Evolutionary conservation across 1,284 basidiomycete genomes (phyloP).

Genomic region (Heterobasidion irregulare): DNA sequence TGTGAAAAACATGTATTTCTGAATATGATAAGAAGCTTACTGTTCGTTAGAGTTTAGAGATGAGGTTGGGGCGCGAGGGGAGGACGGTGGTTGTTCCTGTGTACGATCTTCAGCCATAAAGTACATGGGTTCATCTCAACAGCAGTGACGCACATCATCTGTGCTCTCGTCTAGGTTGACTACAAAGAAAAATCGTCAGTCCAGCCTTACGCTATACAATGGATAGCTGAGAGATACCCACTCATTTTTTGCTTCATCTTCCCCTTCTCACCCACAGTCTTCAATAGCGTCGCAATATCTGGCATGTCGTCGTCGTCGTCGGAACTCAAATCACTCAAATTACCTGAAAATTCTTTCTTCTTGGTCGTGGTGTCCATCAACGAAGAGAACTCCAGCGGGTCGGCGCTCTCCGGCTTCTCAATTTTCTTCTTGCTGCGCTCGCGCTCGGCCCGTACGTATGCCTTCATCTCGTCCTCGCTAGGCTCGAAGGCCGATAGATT

Average conservation of each 20-base stretch:
- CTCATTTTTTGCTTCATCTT: constrained; percentile 4
- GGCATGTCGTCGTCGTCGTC: constrained; percentile 44
- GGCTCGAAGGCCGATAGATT: constrained; percentile 50
- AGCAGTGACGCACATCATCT: not conserved
- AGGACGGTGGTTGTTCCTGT: too few relatives aligned
- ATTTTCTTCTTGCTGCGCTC: constrained; percentile 4
- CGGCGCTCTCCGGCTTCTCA: not conserved
- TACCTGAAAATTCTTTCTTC: constrained; percentile 2
- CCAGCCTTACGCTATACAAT: too few relatives aligned
- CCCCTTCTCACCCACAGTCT: constrained; percentile 18
- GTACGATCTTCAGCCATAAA: too few relatives aligned
- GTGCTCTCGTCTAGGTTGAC: not conserved
- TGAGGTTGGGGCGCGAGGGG: too few relatives aligned
- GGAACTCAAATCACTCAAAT: constrained; percentile 19
- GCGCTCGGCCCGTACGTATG: constrained; percentile 15
- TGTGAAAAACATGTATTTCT: not conserved
- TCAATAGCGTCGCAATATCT: constrained; percentile 20
- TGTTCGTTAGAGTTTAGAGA: too few relatives aligned
- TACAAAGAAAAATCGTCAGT: not conserved
- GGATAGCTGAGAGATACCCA: not conserved
- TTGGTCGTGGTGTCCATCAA: not conserved
- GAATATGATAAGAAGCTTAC: not conserved
- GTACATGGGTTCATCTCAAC: too few relatives aligned
- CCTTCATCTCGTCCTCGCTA: constrained; percentile 21
- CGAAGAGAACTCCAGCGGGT: not conserved